Base-by-base conservation (phyloP, 78 protist genomes). In the Tieghemostelium lacteum region DNA sequence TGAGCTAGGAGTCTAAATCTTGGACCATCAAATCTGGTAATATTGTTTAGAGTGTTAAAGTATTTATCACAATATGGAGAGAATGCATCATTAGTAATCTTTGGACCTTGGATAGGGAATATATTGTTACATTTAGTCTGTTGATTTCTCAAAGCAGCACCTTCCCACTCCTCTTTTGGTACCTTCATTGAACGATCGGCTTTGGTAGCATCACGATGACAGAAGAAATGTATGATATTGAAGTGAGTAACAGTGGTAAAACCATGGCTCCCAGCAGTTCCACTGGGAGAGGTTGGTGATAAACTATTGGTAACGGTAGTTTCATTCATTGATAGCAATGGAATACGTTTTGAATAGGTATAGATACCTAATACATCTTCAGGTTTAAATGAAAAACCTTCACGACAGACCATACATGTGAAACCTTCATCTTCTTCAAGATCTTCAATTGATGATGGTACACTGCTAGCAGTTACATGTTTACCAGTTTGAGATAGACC, bases 121-220 rank as follows among this genome's bases (percentile, higher is more conserved):
- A 97, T 31, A 57, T 66, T 70, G 93, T 97, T 97, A 88, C 97
- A 93, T 42, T 63, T 74, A 16, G 95, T 73, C 34, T 87, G 83
- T 49, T 62, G 73, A 88, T 97, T 97, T 64, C 98, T 95, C 20
- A 97, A 64, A 7, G 95, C 73, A 19, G 98, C 97, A 14, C 97
- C 98, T 33, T 93, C 97, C 98, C 97, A 97, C 37, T 96, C 98
- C 29, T 61, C 63, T 86, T 94, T 91, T 28, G 96, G 85, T 8
- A 52, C 75, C 50, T 76, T 52, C 77, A 50, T 74, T 6, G 39
- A 6, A 22, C 86, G 54, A 67, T 94, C 96, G 2, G 95, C 96
- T 24, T 75, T 75, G 34, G 95, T 61, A 1, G 97, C 97, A 58
- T 96, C 95, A 42, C 69, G 31, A 87, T 96, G 98, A 91, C 98